Base-by-base conservation (phyloP, 139 green algal genomes). In the Chlamydomonas urium region DNA sequence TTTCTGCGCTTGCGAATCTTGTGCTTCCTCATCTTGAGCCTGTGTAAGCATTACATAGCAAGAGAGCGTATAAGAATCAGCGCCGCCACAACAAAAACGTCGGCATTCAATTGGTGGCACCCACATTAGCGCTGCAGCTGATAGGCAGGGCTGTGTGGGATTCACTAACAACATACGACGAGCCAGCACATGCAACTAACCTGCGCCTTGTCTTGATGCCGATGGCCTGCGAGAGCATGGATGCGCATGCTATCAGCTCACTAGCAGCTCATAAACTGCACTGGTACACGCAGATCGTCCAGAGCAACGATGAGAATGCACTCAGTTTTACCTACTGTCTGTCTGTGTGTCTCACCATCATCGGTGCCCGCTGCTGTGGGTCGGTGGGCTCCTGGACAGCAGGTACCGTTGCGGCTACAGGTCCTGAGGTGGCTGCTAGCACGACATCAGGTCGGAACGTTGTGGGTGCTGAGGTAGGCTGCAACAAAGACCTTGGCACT, bases 1-100 rank as follows among this genome's bases (percentile, higher is more conserved):
- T 53, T 53, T 10, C 10, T 53, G 14, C 42, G 42, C 42, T 53
- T 53, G 14, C 17, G 10, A 17, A 53, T 53, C 42, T 53, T 53
- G 42, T 53, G 42, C 42, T 53, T 53, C 42, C 17, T 53, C 42
- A 53, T 53, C 42, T n/a, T 53, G 42, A 53, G 42, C 42, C 42
- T 53, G 42, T 53, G 42, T 17, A 53, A 10, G 42, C 42, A 53
- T 17, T 53, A 17, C 42, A 53, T 10, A 10, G 42, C 17, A 53
- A 17, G 17, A 53, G 42, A 53, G 42, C 17, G 42, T 53, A 17
- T 53, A 17, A n/a, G 42, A 10, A 17, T 10, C 42, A 53, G 42
- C n/a, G n/a, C n/a, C n/a, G n/a, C n/a, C n/a, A n/a, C n/a, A n/a
- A n/a, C n/a, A n/a, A n/a, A n/a, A n/a, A n/a, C n/a, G n/a, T n/a